Conservation (phyloP, 495 filamentous ascomycete species). For the Jackrogersella multiformis region DNA sequence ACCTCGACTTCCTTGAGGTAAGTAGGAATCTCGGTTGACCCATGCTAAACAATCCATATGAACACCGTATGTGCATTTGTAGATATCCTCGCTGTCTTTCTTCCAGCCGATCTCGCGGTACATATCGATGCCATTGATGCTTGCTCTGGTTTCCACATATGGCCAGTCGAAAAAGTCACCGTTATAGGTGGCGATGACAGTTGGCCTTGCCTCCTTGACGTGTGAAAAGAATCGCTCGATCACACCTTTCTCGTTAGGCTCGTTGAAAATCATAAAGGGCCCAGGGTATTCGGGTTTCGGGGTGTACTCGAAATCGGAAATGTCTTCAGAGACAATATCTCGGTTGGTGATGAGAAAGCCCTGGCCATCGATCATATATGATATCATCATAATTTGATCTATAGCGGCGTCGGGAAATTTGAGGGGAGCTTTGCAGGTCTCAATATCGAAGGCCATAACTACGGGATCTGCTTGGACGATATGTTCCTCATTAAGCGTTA, state of each 20-base stretch:
- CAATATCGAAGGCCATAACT: slow-evolving; percentile 97
- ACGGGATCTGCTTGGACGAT: slow-evolving; percentile 91
- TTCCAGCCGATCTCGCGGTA: slow-evolving; percentile 97
- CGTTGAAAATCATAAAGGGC: slow-evolving; percentile 97
- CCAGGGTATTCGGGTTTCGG: slow-evolving; percentile 96
- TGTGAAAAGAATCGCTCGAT: slow-evolving; percentile 94
- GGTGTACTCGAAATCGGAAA: slow-evolving; percentile 97
- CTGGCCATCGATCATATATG: slow-evolving; percentile 99
- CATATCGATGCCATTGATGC: slow-evolving; percentile 97
- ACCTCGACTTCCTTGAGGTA: slow-evolving; percentile 96
- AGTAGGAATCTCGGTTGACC: slow-evolving; percentile 98
- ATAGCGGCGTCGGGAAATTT: slow-evolving; percentile 97
- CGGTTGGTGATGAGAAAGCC: slow-evolving; percentile 98
- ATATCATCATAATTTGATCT: slow-evolving; percentile 99
- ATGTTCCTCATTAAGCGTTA: slow-evolving; percentile 88
- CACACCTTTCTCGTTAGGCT: slow-evolving; percentile 88
- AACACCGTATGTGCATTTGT: slow-evolving; percentile 91
- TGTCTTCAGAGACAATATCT: slow-evolving; percentile 97
- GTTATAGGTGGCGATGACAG: slow-evolving; percentile 99
- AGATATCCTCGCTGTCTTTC: slow-evolving; percentile 94
- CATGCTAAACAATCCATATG: slow-evolving; percentile 99
- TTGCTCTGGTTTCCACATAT: slow-evolving; percentile 92
- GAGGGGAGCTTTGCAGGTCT: slow-evolving; percentile 93
- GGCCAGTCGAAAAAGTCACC: slow-evolving; percentile 99
- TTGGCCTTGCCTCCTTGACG: slow-evolving; percentile 93